Evolutionary conservation across 805 yeast genomes (phyloP), one percentile per base, ranked within the genome.

Genomic region (Ogataea henricii): DNA sequence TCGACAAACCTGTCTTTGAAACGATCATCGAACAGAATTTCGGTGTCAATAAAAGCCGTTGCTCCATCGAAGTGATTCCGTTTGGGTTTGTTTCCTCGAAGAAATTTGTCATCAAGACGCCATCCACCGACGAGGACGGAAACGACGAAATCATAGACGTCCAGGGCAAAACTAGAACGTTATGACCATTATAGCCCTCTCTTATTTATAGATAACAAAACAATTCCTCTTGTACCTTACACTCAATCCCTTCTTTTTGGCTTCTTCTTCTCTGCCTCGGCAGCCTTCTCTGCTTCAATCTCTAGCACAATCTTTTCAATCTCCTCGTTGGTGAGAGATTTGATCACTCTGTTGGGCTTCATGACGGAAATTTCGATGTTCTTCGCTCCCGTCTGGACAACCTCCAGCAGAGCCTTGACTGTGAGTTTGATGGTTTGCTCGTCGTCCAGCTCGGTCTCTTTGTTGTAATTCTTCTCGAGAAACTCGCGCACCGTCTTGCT

Each of bases 311-410:
- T 78, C 48, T 76, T 76, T 57, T 82, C 85, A 54, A 91, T 83
- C 56, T 84, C 87, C 16, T 87, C 96, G 45, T 81, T 77, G 14
- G 81, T 70, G 62, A 91, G 76, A 46, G 72, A 70, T 53, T 78
- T 77, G 56, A 88, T 78, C 32, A 75, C 68, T 56, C 77, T 71
- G 44, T 80, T 82, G 25, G 97, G 87, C 52, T 80, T 81, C 79
- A 92, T 82, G 32, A 94, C 84, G 3, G 95, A 87, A 43, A 94
- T 83, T 70, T 94, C 99, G 64, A 94, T 91, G 68, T 94, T 94
- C 66, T 89, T 88, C 38, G 97, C 95, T 35, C 99, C 99, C 2
- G 97, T 91, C 72, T 94, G 98, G 20, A 94, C 99, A 42, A 94
- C 97, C 68, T 94, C 99, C 59, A 94, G 76, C 58, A 94, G 75